Conservation (phyloP, 345 rosid genomes). For the Clausena lansium region DNA sequence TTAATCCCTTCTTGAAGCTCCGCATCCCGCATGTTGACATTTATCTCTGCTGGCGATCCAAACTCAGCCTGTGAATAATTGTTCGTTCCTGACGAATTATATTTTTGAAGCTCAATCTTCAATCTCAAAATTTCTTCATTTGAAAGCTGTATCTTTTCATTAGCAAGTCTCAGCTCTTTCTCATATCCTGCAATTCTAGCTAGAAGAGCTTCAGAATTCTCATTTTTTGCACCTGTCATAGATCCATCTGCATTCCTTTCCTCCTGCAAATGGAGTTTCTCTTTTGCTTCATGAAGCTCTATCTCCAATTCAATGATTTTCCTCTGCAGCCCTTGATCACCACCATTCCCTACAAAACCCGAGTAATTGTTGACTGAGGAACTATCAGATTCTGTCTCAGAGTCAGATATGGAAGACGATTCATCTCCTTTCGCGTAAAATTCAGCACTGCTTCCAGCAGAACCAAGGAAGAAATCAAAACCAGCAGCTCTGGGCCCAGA, state of each 20-base stretch:
- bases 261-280: conserved; percentile 44
- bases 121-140: conserved; percentile 52
- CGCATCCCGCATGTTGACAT: conserved; percentile 19
- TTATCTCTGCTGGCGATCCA: conserved; percentile 19
- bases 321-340: conserved; percentile 44
- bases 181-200: conserved; percentile 48
- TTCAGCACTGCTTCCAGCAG: conserved; percentile 54
- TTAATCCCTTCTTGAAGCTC: conserved; percentile 27
- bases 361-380: conserved; percentile 69
- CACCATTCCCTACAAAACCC: conserved; percentile 37
- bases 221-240: conserved; percentile 27
- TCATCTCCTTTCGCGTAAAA: conserved; percentile 58
- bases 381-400: conserved; percentile 66
- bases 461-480: conserved; percentile 62
- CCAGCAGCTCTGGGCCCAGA: conserved; percentile 62
- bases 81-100: conserved; percentile 25
- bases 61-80: conserved; percentile 32
- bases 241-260: conserved; percentile 45
- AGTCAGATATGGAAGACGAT: conserved; percentile 61
- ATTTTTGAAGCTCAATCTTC: conserved; percentile 51
- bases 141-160: conserved; percentile 43
- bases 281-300: conserved; percentile 58
- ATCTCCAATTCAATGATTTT: conserved; percentile 55
- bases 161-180: conserved; percentile 54
- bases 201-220: conserved; percentile 33